Conservation (phyloP, 1,284 basidiomycete species). For the Pisolithus thermaeus region DNA sequence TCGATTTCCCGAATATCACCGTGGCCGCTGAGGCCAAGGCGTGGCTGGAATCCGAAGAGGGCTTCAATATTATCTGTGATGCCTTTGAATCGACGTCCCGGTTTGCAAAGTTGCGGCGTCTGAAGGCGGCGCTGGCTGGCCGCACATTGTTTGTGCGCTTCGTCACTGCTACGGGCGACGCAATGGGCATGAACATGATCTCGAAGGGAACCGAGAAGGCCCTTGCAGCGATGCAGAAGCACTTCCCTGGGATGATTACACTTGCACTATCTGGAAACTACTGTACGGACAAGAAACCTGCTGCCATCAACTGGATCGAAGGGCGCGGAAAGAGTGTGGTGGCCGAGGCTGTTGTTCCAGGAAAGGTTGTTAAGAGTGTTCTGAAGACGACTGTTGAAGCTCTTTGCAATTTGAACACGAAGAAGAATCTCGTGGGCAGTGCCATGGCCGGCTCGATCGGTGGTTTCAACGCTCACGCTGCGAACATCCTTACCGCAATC, state of each 20-base stretch:
- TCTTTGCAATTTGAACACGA: slow-evolving; percentile 88
- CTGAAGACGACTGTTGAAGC: slow-evolving; percentile 94
- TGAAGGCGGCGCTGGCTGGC: slow-evolving; percentile 87
- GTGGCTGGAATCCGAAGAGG: slow-evolving; percentile 87
- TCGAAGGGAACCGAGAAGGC: slow-evolving; percentile 95
- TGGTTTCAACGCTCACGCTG: slow-evolving; percentile 98
- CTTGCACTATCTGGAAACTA: slow-evolving; percentile 96
- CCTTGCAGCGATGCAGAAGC: slow-evolving; percentile 73
- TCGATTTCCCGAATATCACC: slow-evolving; percentile 86
- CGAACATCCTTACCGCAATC: slow-evolving; percentile 95
- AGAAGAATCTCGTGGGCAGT: slow-evolving; percentile 97
- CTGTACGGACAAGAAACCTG: slow-evolving; percentile 99
- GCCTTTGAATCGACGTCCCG: slow-evolving; percentile 95
- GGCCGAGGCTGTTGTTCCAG: slow-evolving; percentile 91
- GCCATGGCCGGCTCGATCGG: slow-evolving; percentile 98
- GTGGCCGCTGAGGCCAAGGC: slow-evolving; percentile 80
- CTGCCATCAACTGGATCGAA: slow-evolving; percentile 99
- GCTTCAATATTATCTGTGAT: slow-evolving; percentile 70
- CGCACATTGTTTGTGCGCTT: slow-evolving; percentile 95
- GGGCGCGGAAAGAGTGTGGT: slow-evolving; percentile 97
- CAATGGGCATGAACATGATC: slow-evolving; percentile 99
- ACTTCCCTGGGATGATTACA: slow-evolving; percentile 91
- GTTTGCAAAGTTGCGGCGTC: slow-evolving; percentile 77
- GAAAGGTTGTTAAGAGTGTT: slow-evolving; percentile 82
- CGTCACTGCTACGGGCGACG: slow-evolving; percentile 93